phyloP scores from a whole-genome alignment of 1,284 basidiomycete genomes.

The Cutaneotrichosporon sp. region DNA sequence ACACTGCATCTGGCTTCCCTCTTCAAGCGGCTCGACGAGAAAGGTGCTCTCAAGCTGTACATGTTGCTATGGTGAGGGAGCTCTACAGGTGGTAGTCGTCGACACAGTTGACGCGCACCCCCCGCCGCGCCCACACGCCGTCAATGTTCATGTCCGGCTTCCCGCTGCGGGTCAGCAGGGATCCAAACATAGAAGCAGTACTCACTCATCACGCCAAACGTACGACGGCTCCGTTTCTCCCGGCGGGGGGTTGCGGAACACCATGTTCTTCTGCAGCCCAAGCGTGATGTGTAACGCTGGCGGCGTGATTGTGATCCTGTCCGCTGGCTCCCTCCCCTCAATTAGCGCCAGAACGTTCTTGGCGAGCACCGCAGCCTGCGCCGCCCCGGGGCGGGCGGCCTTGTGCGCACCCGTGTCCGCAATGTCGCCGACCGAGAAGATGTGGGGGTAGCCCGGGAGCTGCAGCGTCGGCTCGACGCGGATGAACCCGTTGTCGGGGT shows the following conservation, averaged over 20 bases:
- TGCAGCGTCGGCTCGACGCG: constrained; percentile 53
- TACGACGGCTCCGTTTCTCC: constrained; percentile 21
- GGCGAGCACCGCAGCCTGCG: constrained; percentile 43
- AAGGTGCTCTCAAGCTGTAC: no score
- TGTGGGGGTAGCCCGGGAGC: constrained; percentile 58
- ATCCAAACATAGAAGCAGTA: constrained; percentile 3
- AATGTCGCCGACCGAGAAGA: constrained; percentile 69
- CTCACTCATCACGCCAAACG: constrained; percentile 26
- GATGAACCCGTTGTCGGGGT: constrained; percentile 45
- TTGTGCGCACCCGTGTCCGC: constrained; percentile 69
- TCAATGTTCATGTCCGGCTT: constrained; percentile 26
- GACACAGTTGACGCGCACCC: constrained; percentile 20
- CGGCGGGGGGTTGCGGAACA: constrained; percentile 26
- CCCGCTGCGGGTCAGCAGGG: constrained; percentile 18
- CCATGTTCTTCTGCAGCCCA: constrained; percentile 26
- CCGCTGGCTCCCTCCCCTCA: constrained; percentile 12
- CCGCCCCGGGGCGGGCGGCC: constrained; percentile 56
- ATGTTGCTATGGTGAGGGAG: no score
- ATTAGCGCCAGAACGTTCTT: constrained; percentile 43
- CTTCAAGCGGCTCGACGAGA: no score
- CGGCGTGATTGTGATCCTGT: constrained; percentile 13
- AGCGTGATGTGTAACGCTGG: constrained; percentile 28
- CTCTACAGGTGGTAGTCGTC: constrained; percentile 27
- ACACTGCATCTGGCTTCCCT: no score
- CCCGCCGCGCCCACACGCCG: constrained; percentile 24